These are phyloP conservation scores for Cunninghamia lanceolata DNA, from an alignment of 75 land plant species.

Conservation along the genomic window DNA sequence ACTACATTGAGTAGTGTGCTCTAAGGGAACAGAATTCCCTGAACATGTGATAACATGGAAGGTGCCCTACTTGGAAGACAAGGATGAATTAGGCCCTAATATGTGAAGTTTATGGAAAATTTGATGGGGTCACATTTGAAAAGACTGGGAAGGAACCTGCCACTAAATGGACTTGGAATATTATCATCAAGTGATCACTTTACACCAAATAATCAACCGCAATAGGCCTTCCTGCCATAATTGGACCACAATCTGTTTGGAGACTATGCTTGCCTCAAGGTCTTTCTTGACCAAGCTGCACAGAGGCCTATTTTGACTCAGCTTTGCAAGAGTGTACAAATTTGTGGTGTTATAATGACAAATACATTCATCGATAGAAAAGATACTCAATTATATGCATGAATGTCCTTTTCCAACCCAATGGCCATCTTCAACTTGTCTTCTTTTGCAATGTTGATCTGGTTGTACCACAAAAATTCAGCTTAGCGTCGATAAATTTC, in stretches of 20 bases:
- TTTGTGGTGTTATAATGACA: too few species aligned
- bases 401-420: too few species aligned
- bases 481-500: not conserved
- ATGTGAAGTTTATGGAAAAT: too few species aligned
- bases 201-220: not conserved
- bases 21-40: not conserved
- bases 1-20: not conserved
- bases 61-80: not conserved
- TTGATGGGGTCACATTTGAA: too few species aligned
- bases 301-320: not conserved
- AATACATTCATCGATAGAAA: not conserved
- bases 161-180: too few species aligned
- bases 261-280: not conserved
- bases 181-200: too few species aligned
- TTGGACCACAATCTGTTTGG: not conserved
- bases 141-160: too few species aligned
- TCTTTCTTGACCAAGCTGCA: not conserved
- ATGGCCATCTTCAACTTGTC: not conserved
- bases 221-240: not conserved
- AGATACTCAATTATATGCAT: not conserved
- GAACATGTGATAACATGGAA: not conserved
- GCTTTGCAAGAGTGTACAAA: not conserved
- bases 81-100: not conserved
- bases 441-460: not conserved
- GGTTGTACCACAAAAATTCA: not conserved